Percentiles rank a stretch among this genome's conserved stretches.
Conservation (phyloP, 2,329 filamentous ascomycete species). For the Trichoderma citrinoviride region DNA sequence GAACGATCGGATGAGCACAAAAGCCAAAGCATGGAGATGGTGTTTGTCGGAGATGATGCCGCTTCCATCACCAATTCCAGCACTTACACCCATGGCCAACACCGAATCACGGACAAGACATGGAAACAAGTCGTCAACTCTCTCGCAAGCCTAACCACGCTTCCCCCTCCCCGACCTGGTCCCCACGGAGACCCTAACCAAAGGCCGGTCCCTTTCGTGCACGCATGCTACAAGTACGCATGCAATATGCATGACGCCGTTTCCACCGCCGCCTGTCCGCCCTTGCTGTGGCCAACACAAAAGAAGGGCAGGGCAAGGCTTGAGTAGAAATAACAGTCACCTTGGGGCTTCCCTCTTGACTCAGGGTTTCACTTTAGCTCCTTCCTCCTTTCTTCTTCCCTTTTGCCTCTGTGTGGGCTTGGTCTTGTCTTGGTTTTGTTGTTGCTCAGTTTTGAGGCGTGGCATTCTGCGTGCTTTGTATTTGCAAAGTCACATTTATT, state of each 20-base stretch:
- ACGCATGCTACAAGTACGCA: slow-evolving; percentile 11
- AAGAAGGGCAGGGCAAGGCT: background rate
- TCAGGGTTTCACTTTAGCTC: background rate
- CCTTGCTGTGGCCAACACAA: background rate
- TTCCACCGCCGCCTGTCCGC: background rate
- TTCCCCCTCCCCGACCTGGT: background rate
- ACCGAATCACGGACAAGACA: background rate
- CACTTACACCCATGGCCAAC: slow-evolving; percentile 1
- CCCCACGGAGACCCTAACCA: background rate
- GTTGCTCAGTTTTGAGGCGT: background rate
- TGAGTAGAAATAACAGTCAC: background rate
- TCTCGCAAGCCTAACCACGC: slow-evolving; percentile 17
- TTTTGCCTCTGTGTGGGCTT: background rate
- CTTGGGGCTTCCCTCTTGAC: background rate
- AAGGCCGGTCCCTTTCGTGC: background rate
- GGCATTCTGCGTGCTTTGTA: background rate
- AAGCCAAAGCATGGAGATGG: background rate
- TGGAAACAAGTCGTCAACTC: background rate
- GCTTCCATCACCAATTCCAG: background rate
- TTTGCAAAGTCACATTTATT: background rate
- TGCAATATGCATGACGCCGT: slow-evolving; percentile 16
- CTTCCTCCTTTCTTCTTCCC: background rate
- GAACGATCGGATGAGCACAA: background rate
- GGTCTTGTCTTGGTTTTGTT: background rate
- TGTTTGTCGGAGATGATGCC: background rate